Base-by-base conservation (phyloP, 768 basidiomycete species). In the Leccinellum luteum region DNA sequence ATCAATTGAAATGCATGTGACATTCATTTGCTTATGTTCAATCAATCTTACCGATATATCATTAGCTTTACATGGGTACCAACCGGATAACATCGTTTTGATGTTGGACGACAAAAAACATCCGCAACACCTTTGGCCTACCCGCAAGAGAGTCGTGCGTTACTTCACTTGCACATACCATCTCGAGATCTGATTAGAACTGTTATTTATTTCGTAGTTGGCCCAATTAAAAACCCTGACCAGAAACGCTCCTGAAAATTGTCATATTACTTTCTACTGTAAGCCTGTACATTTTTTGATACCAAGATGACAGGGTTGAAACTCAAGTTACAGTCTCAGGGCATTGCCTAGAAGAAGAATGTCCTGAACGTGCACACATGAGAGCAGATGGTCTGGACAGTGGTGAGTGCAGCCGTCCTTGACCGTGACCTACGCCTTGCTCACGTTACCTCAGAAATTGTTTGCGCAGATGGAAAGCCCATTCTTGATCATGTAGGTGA, bases 191-290 rank as follows among this genome's bases (percentile, higher is more conserved):
- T 53, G 13, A 48, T n/a, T 10, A 3, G 3, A 8, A n/a, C n/a
- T 9, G 17, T 43, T 30, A 19, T 17, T 13, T 10, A 9, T 31
- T n/a, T 27, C 10, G 10, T 13, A 66, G 82, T 52, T 81, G 3
- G 10, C 3, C 8, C 48, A 78, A 35, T 79, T 84, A 28, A 60
- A 73, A 5, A 67, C 66, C 3, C 66, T 85, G 8, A 79, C 80
- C 0, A 59, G 65, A 2, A 77, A 74, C 34, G 76, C 79, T 4
- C 62, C 71, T 17, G 69, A 77, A 1, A 77, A 78, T 0, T 82
- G 82, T 54, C 76, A 69, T 3, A 80, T 82, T 60, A 76, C 82
- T 53, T 82, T 86, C 61, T 82, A 83, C 43, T 86, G 84, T 85
- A 60, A 35, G 79, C 27, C 6, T 3, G 27, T 13, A 14, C n/a